These are phyloP conservation scores for Acanthamoeba castellanii DNA, from an alignment of 208 protist species.

Conservation along the genomic window DNA sequence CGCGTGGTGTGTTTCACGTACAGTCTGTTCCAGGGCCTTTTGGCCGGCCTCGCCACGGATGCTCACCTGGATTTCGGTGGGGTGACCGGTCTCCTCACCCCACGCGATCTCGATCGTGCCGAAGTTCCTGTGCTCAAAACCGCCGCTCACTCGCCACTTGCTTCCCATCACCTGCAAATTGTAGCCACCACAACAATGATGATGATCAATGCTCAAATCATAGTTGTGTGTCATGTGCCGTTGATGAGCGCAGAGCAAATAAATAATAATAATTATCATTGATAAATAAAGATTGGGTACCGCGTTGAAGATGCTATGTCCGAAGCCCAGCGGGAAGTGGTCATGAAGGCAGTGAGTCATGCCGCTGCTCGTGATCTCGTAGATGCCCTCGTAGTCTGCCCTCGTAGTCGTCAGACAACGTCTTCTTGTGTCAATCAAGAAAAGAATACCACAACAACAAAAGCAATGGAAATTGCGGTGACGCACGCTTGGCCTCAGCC, in stretches of 20 bases:
- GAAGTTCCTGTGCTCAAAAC: constrained; percentile 16
- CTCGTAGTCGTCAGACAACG: neutral
- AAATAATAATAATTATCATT: neutral
- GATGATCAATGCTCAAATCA: neutral
- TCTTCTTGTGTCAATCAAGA: neutral
- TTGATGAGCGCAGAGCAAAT: neutral
- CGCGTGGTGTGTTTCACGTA: neutral
- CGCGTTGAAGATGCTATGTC: neutral
- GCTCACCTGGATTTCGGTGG: neutral
- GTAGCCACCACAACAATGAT: neutral
- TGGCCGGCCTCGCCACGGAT: constrained; percentile 3
- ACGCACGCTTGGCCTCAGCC: neutral
- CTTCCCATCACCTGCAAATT: constrained; percentile 19
- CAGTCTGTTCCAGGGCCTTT: neutral
- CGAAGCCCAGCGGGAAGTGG: constrained; percentile 26
- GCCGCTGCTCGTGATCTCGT: constrained; percentile 63
- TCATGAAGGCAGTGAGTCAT: constrained; percentile 9
- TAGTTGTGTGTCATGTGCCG: neutral
- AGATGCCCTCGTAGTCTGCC: constrained; percentile 13
- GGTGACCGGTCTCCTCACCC: neutral
- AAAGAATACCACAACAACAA: neutral
- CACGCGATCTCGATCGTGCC: constrained; percentile 54
- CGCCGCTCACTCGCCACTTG: constrained; percentile 9
- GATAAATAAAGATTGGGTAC: neutral
- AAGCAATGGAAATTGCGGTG: neutral